Conservation (phyloP, 306 rosid species). For the Echinosophora koreensis region DNA sequence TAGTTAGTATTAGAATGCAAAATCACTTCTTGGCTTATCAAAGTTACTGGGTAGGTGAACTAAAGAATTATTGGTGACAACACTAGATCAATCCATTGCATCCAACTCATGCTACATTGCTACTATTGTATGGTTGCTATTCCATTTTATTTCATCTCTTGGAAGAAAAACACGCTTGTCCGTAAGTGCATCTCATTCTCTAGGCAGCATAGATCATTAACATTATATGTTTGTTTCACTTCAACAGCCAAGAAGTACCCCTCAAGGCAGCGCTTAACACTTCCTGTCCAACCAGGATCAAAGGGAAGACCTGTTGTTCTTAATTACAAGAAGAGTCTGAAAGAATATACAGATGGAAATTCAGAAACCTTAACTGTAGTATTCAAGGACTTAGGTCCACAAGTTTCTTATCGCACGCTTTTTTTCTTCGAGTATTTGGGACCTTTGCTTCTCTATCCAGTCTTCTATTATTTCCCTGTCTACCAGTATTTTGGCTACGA, state of each 20-base stretch:
- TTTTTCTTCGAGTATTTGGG: constrained; percentile 96
- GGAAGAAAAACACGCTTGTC: constrained; percentile 13
- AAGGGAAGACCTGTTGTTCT: constrained; percentile 88
- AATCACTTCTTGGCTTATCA: background rate
- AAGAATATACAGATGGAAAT: constrained; percentile 72
- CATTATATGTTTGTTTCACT: constrained; percentile 45
- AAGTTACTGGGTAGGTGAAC: constrained; percentile 15
- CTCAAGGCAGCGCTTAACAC: constrained; percentile 89
- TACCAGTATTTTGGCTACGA: constrained; percentile 77
- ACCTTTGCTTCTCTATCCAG: constrained; percentile 88
- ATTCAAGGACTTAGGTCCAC: constrained; percentile 93
- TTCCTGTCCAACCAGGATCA: constrained; percentile 79
- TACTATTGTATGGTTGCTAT: constrained; percentile 31
- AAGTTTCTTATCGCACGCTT: constrained; percentile 85
- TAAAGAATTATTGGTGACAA: background rate
- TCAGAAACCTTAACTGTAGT: constrained; percentile 69
- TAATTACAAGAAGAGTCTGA: constrained; percentile 70
- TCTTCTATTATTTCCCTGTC: constrained; percentile 86
- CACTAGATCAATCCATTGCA: constrained; percentile 31
- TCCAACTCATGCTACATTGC: constrained; percentile 8
- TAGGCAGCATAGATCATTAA: constrained; percentile 41
- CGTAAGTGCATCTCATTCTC: constrained; percentile 12
- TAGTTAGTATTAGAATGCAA: background rate
- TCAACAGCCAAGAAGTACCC: constrained; percentile 87
- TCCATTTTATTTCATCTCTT: constrained; percentile 22